Conservation (phyloP, 1,139 yeast genomes). For the Geotrichum macrosporum region DNA sequence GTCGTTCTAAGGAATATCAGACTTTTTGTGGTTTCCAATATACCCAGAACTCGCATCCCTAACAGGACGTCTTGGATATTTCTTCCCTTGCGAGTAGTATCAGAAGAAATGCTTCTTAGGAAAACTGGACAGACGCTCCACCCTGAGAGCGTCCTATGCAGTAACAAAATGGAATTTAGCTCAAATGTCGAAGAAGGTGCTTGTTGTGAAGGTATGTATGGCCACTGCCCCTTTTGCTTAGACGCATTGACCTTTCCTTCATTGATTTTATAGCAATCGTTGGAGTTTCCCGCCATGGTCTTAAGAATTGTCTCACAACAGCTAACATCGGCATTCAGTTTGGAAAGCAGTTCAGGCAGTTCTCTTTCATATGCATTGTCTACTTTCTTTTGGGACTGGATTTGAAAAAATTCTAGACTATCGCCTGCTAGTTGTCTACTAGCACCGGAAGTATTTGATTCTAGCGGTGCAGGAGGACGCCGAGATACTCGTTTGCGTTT, state of each 20-base stretch:
- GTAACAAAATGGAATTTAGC: not conserved
- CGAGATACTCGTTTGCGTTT: slow-evolving; percentile 4
- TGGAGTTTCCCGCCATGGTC: not conserved
- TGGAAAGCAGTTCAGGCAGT: slow-evolving; percentile 5
- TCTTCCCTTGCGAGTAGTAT: not conserved
- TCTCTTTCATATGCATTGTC: not conserved
- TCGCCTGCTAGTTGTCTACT: not conserved
- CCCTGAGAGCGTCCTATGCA: slow-evolving; percentile 1
- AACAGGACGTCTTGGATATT: slow-evolving; percentile 1
- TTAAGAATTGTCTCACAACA: slow-evolving; percentile 3
- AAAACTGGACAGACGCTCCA: slow-evolving; percentile 7
- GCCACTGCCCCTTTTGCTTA: too few relatives aligned
- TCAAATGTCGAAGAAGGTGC: too few relatives aligned
- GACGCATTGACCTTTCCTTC: too few relatives aligned
- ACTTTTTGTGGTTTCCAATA: slow-evolving; percentile 6
- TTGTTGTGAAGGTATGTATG: too few relatives aligned
- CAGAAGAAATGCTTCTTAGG: too few relatives aligned
- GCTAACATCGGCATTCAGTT: slow-evolving; percentile 5
- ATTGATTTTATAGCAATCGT: too few relatives aligned
- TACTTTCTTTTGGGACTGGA: slow-evolving; percentile 4
- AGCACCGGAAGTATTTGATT: not conserved
- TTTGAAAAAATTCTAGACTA: slow-evolving; percentile 6
- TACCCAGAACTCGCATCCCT: not conserved
- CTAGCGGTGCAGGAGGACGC: not conserved
- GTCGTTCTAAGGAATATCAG: slow-evolving; percentile 2